Evolutionary conservation across 805 yeast genomes (phyloP).

Genomic region (Scheffersomyces ergatensis): DNA sequence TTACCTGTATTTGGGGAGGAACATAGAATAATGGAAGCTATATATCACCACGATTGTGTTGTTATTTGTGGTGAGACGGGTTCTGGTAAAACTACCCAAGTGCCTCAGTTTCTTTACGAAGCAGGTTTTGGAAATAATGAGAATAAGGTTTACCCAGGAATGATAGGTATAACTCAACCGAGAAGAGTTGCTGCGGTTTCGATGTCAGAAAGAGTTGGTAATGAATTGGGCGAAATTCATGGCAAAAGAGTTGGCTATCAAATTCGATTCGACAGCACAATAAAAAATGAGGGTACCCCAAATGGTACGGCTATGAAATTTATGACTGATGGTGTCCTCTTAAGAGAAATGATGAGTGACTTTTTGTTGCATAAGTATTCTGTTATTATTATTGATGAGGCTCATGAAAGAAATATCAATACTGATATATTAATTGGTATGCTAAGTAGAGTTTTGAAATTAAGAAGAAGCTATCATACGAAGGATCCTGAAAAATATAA

Average conservation of each 20-base stretch:
- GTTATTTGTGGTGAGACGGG: constrained; percentile 98
- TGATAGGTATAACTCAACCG: constrained; percentile 96
- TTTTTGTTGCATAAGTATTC: constrained; percentile 80
- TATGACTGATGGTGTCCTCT: constrained; percentile 92
- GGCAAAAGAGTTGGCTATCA: constrained; percentile 74
- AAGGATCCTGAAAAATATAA: constrained; percentile 47
- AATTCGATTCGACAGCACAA: constrained; percentile 73
- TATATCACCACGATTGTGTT: constrained; percentile 86
- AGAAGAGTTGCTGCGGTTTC: constrained; percentile 93
- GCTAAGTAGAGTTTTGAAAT: constrained; percentile 78
- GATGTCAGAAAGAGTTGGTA: constrained; percentile 78
- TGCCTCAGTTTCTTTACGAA: constrained; percentile 93
- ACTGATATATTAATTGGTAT: constrained; percentile 96
- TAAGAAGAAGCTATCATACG: constrained; percentile 56
- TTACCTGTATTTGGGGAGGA: constrained; percentile 92
- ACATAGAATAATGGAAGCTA: constrained; percentile 91
- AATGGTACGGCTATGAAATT: constrained; percentile 70
- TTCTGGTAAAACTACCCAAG: constrained; percentile 97
- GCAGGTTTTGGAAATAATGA: constrained; percentile 81
- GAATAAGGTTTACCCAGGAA: constrained; percentile 63
- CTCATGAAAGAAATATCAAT: constrained; percentile 94
- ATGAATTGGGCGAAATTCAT: constrained; percentile 75
- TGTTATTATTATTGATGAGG: constrained; percentile 89
- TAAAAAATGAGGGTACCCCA: constrained; percentile 45
- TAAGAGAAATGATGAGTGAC: constrained; percentile 91